Evolutionary conservation across 2,329 filamentous ascomycete species (phyloP).

Genomic region (Venturia effusa): DNA sequence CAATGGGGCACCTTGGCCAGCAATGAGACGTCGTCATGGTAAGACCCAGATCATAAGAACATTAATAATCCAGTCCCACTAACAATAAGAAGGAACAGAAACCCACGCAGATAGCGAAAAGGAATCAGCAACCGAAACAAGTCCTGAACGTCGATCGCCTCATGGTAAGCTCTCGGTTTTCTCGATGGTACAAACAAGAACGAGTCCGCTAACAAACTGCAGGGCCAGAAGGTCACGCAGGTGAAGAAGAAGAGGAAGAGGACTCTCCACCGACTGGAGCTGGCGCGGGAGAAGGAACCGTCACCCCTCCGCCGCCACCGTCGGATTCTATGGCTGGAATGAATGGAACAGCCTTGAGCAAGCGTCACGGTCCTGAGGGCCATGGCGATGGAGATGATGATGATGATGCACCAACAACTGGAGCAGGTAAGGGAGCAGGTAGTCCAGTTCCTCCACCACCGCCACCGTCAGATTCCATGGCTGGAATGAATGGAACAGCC

Average conservation of each 20-base stretch:
- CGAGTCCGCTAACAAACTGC: too few species aligned
- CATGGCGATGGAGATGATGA: neutral
- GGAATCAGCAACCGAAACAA: neutral
- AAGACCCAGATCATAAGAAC: neutral
- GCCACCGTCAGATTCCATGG: neutral
- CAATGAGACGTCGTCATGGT: neutral
- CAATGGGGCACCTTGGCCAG: neutral
- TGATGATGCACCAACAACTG: neutral
- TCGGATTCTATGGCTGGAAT: neutral
- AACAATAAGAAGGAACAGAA: neutral
- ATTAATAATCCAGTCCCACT: neutral
- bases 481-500: neutral
- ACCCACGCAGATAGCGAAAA: neutral
- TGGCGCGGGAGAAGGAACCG: neutral
- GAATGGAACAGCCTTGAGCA: neutral
- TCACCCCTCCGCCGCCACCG: neutral
- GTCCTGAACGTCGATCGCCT: too few species aligned
- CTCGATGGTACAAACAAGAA: too few species aligned
- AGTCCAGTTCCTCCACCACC: neutral
- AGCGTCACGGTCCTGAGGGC: neutral
- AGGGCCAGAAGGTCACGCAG: neutral
- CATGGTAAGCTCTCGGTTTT: too few species aligned
- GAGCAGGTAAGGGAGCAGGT: neutral
- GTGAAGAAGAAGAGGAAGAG: neutral
- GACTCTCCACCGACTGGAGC: neutral